Evolutionary conservation across 2,329 filamentous ascomycete species (phyloP).

Genomic region (Sarocladium oryzae): DNA sequence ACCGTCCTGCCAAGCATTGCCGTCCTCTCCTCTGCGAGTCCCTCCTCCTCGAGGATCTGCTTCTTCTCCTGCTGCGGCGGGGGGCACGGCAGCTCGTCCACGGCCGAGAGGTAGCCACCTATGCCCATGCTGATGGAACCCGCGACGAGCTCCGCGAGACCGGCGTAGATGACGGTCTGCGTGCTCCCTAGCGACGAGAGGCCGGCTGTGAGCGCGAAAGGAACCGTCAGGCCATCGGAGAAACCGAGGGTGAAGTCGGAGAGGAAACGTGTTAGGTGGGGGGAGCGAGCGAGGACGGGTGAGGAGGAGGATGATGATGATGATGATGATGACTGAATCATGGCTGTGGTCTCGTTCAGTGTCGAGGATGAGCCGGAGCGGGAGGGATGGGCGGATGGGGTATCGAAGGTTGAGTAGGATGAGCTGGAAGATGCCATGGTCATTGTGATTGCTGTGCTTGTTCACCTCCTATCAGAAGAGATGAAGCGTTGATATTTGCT

Average conservation of each 20-base stretch:
- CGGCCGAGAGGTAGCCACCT: slow-evolving; percentile 60
- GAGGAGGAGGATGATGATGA: not conserved
- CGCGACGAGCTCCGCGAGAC: slow-evolving; percentile 63
- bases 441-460: not conserved
- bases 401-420: slow-evolving; percentile 4
- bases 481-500: not conserved
- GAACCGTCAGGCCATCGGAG: slow-evolving; percentile 68
- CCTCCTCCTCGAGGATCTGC: not conserved
- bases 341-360: not conserved
- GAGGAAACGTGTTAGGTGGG: slow-evolving; percentile 34
- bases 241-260: slow-evolving; percentile 67
- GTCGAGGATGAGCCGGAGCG: not conserved
- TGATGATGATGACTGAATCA: not conserved
- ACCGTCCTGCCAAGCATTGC: slow-evolving; percentile 18
- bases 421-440: not conserved
- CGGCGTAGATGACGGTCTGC: slow-evolving; percentile 59
- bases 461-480: not conserved
- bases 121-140: slow-evolving; percentile 70
- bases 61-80: not conserved
- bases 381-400: not conserved
- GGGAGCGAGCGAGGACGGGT: not conserved
- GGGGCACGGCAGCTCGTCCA: slow-evolving; percentile 23
- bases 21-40: slow-evolving; percentile 14
- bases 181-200: slow-evolving; percentile 55
- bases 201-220: slow-evolving; percentile 67